These are phyloP conservation scores for Sphaerobolus stellatus DNA, from an alignment of 1,284 basidiomycete species.

Conservation along the genomic window DNA sequence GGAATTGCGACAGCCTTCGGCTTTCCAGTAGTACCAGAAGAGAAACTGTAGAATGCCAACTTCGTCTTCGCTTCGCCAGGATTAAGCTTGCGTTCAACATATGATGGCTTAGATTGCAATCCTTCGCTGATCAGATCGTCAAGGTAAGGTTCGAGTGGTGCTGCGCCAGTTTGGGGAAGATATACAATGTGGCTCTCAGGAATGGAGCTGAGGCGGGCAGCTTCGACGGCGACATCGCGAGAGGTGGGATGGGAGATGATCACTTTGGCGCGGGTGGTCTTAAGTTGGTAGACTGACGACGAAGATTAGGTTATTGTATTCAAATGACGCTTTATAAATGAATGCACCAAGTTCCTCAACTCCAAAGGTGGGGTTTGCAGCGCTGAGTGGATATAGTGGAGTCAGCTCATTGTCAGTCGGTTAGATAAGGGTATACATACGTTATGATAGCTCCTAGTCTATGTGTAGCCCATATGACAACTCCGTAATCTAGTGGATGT, in stretches of 20 bases:
- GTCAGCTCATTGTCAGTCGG: neutral
- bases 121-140: slow-evolving; percentile 58
- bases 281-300: slow-evolving; percentile 48
- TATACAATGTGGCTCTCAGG: slow-evolving; percentile 50
- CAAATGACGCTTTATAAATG: slow-evolving; percentile 21
- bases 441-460: slow-evolving; percentile 70
- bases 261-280: slow-evolving; percentile 52
- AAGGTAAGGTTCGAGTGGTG: slow-evolving; percentile 46
- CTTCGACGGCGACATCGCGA: slow-evolving; percentile 50
- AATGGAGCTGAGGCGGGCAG: slow-evolving; percentile 51
- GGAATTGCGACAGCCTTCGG: slow-evolving; percentile 78
- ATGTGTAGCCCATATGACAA: slow-evolving; percentile 73
- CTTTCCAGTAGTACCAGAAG: slow-evolving; percentile 80
- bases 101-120: slow-evolving; percentile 40
- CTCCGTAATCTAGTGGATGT: slow-evolving; percentile 60
- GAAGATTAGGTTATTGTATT: slow-evolving; percentile 1
- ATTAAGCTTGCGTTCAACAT: slow-evolving; percentile 49
- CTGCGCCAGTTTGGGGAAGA: neutral
- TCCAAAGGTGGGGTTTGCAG: slow-evolving; percentile 70
- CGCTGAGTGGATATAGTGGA: slow-evolving; percentile 25
- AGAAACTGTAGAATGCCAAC: slow-evolving; percentile 75
- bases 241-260: slow-evolving; percentile 59
- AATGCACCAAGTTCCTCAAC: slow-evolving; percentile 53
- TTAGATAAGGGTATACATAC: slow-evolving; percentile 33
- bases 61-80: slow-evolving; percentile 67